Base-by-base conservation (phyloP, 2,329 filamentous ascomycete species). In the Penicillium sp. region DNA sequence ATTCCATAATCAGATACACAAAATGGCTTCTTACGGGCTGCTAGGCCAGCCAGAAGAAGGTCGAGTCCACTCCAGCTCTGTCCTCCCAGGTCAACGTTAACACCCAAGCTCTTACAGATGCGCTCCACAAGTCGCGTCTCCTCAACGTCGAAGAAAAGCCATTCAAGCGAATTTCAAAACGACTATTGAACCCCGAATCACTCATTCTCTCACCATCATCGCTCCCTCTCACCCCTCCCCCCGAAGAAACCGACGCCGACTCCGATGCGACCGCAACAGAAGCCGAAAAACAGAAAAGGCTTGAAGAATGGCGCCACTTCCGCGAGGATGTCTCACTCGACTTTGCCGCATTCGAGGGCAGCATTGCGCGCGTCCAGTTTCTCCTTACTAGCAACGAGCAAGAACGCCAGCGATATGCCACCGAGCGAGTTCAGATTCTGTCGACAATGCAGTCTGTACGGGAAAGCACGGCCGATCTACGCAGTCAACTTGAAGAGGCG, bases 131-230 rank as follows among this genome's bases (percentile, higher is more conserved):
- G 70, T 84, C 84, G 31, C 90, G 93, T 41, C 88, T 97, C 4
- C 84, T 97, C 38, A 90, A 90, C 62, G 88, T 97, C 60, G 93
- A 97, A 79, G 91, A 96, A 71, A 92, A 92, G 57, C 91, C 92
- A 0, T 97, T 96, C 79, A 91, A 91, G 73, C 88, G 92, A 59
- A 86, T 97, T 58, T 90, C 90, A 23, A 92, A 92, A 76, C 88
- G 90, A 33, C 84, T 97, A 9, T 81, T 90, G 5, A 82, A 84
- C 23, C 84, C 89, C 16, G 84, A 86, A 53, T 85, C 87, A 21
- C 81, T 91, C 31, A 80, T 89, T 19, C 78, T 81, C 58, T 77
- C 75, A 53, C 79, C 80, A 45, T 81, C 79, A 43, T 81, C 84
- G 36, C 80, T 83, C 36, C 79, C 85, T 5, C 82, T 83, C 19